Conservation (phyloP, 306 rosid genomes). For the Crotalaria pallida region DNA sequence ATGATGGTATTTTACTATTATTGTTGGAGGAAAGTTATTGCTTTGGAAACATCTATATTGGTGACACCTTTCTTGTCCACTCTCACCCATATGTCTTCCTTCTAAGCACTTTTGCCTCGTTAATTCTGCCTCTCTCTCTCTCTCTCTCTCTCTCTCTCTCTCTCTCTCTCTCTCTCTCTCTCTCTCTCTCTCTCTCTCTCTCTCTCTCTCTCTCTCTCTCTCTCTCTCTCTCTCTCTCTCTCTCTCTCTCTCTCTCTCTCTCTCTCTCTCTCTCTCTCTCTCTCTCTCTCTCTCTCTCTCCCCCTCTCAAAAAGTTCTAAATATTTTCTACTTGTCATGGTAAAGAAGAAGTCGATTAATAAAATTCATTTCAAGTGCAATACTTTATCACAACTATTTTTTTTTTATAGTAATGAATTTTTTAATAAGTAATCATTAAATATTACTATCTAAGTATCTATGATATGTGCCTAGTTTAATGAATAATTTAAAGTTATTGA, state of each 20-base stretch:
- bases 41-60: slow-evolving; percentile 7
- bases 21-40: neutral
- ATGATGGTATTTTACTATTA: neutral
- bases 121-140: neutral
- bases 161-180: neutral
- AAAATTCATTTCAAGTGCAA: too few relatives aligned
- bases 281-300: neutral
- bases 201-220: neutral
- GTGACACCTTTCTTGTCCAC: neutral
- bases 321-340: neutral
- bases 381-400: too few relatives aligned
- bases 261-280: neutral
- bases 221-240: neutral
- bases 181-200: neutral
- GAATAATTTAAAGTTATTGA: too few relatives aligned
- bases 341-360: too few relatives aligned
- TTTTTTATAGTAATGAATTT: too few relatives aligned
- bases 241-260: neutral
- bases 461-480: too few relatives aligned
- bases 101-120: neutral
- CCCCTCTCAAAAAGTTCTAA: neutral
- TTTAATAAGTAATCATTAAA: too few relatives aligned
- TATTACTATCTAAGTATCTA: too few relatives aligned
- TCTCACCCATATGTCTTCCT: neutral
- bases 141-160: neutral